These are phyloP conservation scores for Moesziomyces globuligerus DNA, from an alignment of 1,284 basidiomycete genomes.

Conservation along the genomic window DNA sequence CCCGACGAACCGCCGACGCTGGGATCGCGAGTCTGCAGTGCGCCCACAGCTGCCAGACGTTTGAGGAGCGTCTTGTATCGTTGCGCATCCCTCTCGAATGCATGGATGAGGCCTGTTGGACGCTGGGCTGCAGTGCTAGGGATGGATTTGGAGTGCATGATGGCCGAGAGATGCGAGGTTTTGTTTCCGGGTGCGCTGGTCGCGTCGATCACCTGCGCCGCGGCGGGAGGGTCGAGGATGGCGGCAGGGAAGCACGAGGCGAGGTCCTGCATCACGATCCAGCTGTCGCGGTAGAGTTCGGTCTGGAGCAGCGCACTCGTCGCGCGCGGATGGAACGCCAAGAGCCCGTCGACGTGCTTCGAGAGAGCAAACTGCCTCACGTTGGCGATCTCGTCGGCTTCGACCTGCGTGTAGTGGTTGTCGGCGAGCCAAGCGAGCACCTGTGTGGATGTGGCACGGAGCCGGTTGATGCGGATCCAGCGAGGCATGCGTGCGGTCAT, in stretches of 20 bases:
- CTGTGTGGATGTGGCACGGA: constrained; percentile 66
- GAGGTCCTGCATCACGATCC: constrained; percentile 93
- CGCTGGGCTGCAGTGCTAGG: no score
- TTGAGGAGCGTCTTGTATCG: constrained; percentile 33
- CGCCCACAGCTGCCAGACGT: constrained; percentile 27
- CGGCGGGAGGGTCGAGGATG: constrained; percentile 69
- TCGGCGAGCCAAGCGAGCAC: constrained; percentile 73
- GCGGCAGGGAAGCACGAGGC: constrained; percentile 95
- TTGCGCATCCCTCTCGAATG: constrained; percentile 53
- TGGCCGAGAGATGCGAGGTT: constrained; percentile 88
- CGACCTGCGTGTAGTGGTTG: constrained; percentile 46
- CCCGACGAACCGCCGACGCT: constrained; percentile 10
- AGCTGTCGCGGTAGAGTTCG: constrained; percentile 76
- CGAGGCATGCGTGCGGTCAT: constrained; percentile 54
- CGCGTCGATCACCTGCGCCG: constrained; percentile 80
- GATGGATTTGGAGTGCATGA: constrained; percentile 68
- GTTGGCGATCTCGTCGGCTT: constrained; percentile 36
- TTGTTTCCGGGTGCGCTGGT: constrained; percentile 99
- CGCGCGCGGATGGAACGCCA: constrained; percentile 76
- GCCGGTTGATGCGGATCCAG: constrained; percentile 61
- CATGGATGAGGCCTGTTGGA: no score
- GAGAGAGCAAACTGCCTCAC: constrained; percentile 63
- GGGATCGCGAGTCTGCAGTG: constrained; percentile 5
- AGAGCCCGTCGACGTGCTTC: constrained; percentile 79
- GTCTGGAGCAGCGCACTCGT: constrained; percentile 52